Conservation (phyloP, 2,329 filamentous ascomycete species). For the Microcyclospora pomicola region DNA sequence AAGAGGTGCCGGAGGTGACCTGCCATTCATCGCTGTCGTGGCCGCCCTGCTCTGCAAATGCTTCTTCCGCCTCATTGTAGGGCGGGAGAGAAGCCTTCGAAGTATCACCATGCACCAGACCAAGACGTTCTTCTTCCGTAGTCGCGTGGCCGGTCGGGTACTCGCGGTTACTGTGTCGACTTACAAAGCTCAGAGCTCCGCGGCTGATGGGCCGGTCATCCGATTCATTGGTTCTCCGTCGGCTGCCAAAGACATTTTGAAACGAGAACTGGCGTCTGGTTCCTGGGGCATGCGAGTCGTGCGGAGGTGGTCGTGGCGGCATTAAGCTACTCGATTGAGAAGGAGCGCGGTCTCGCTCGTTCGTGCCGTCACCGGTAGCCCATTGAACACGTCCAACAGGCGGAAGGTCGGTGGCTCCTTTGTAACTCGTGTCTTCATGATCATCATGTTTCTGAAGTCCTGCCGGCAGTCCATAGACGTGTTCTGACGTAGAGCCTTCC, state of each 20-base stretch:
- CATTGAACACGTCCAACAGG: slow-evolving; percentile 7
- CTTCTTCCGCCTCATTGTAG: slow-evolving; percentile 5
- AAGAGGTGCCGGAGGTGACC: slow-evolving; percentile 14
- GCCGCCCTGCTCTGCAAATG: slow-evolving; percentile 5
- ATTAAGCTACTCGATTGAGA: slow-evolving; percentile 31
- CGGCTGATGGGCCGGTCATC: slow-evolving; percentile 19
- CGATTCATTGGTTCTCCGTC: slow-evolving; percentile 24
- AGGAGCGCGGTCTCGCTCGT: slow-evolving; percentile 27
- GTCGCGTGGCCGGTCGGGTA: slow-evolving; percentile 10
- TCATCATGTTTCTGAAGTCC: slow-evolving; percentile 24
- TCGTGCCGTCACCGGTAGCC: slow-evolving; percentile 14
- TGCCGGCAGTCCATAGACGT: slow-evolving; percentile 38
- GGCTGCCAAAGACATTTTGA: slow-evolving; percentile 63
- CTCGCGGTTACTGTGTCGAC: slow-evolving; percentile 9
- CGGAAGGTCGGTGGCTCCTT: slow-evolving; percentile 14
- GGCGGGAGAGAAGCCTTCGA: background rate
- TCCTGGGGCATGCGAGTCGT: slow-evolving; percentile 18
- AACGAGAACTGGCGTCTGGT: slow-evolving; percentile 86
- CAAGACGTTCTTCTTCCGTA: slow-evolving; percentile 25
- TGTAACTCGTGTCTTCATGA: slow-evolving; percentile 35
- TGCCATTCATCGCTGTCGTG: slow-evolving; percentile 22
- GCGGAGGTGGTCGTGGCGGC: slow-evolving; percentile 47
- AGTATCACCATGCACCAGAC: slow-evolving; percentile 23
- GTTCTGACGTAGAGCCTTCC: slow-evolving; percentile 22
- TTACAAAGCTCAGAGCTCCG: slow-evolving; percentile 22